Evolutionary conservation across 2,329 filamentous ascomycete genomes (phyloP).

Genomic region (Orbilia brochopaga): DNA sequence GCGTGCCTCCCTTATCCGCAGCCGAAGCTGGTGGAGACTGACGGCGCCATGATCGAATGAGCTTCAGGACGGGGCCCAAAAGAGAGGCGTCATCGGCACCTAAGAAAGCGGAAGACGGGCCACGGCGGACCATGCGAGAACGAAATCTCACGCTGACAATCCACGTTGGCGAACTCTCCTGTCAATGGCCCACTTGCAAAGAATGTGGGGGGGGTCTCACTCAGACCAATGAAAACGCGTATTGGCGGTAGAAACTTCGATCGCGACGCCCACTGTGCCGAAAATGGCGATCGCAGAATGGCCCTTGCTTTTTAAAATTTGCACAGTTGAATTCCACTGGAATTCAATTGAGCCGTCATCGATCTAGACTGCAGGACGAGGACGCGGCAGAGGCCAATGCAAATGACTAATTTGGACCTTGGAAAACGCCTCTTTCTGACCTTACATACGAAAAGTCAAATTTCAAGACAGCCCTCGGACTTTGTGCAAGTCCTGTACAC

Average conservation of each 20-base stretch:
- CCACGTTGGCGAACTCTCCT: slow-evolving; percentile 37
- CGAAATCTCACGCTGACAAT: not conserved
- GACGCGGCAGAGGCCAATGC: too few species aligned
- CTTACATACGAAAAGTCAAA: too few species aligned
- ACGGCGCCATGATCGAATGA: too few species aligned
- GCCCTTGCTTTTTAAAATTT: not conserved
- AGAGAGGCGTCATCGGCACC: slow-evolving; percentile 35
- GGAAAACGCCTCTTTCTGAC: too few species aligned
- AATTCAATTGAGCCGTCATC: too few species aligned
- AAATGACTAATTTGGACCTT: too few species aligned
- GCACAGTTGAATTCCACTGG: not conserved
- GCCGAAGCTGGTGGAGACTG: not conserved
- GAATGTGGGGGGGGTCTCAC: slow-evolving; percentile 23
- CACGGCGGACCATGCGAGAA: slow-evolving; percentile 35
- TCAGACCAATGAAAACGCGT: slow-evolving; percentile 22
- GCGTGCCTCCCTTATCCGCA: not conserved
- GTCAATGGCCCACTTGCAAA: slow-evolving; percentile 31
- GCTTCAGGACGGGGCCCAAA: not conserved
- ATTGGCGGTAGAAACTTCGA: slow-evolving; percentile 5
- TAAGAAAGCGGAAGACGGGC: slow-evolving; percentile 45
- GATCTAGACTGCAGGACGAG: too few species aligned
- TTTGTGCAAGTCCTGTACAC: too few species aligned
- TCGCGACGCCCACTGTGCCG: slow-evolving; percentile 8
- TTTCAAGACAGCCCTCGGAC: too few species aligned
- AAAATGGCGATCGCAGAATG: not conserved